These are phyloP conservation scores for Eutrema yunnanense DNA, from an alignment of 345 rosid species.

Conservation along the genomic window DNA sequence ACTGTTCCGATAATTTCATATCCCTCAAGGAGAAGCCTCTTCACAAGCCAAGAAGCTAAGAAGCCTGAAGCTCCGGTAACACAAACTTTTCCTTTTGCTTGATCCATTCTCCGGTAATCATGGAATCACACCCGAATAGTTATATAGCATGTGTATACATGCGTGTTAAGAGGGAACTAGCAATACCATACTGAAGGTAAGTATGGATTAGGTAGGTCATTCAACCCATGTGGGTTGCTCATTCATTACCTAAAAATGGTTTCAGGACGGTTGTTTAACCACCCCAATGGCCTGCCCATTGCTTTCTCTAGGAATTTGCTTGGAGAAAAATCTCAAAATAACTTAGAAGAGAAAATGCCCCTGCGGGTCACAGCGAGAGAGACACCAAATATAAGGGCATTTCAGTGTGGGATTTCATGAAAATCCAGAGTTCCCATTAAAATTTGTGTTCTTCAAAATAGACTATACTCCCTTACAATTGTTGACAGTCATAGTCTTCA, in stretches of 20 bases:
- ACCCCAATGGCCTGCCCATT: not conserved
- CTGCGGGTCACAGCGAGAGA: not conserved
- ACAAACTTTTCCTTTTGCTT: constrained; percentile 57
- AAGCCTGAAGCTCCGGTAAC: constrained; percentile 91
- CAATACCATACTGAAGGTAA: constrained; percentile 8
- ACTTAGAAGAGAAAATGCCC: not conserved
- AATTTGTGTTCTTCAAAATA: not conserved
- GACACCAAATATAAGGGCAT: not conserved
- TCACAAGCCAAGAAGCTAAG: constrained; percentile 87
- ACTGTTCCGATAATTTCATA: constrained; percentile 88
- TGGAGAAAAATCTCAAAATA: not conserved
- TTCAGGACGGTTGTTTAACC: constrained; percentile 6
- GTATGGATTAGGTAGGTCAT: constrained; percentile 36
- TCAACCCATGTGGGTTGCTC: constrained; percentile 18
- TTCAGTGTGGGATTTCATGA: not conserved
- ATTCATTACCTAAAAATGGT: constrained; percentile 8
- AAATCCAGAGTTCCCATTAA: not conserved
- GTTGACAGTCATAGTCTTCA: not conserved
- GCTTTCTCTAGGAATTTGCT: not conserved
- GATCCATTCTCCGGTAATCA: constrained; percentile 25
- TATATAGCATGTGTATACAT: constrained; percentile 17
- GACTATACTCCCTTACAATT: not conserved
- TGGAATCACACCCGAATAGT: not conserved
- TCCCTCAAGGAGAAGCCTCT: constrained; percentile 68
- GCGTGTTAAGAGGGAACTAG: not conserved